Conservation (phyloP, 352 stramenopile genomes). For the Peronosclerospora sorghi region DNA sequence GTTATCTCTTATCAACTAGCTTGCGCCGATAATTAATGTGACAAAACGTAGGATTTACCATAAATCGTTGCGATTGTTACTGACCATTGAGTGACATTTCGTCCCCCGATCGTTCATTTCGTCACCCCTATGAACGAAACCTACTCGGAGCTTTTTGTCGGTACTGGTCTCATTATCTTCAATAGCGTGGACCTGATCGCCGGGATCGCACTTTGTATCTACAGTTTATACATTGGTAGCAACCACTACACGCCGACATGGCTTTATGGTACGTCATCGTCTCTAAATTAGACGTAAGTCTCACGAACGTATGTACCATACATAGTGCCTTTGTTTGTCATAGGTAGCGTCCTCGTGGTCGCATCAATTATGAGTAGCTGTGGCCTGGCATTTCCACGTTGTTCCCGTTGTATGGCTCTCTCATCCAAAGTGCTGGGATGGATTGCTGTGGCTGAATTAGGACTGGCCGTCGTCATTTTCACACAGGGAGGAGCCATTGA, state of each 20-base stretch:
- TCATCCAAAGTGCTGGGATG: constrained; percentile 50
- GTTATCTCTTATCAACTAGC: not conserved
- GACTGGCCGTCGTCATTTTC: constrained; percentile 65
- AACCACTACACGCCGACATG: constrained; percentile 57
- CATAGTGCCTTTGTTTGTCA: constrained; percentile 37
- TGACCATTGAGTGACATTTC: no score
- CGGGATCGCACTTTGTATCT: constrained; percentile 43
- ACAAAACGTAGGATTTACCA: no score
- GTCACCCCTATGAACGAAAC: constrained; percentile 12
- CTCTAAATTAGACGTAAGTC: no score
- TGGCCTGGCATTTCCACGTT: constrained; percentile 35
- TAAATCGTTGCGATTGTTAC: no score
- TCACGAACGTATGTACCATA: not conserved
- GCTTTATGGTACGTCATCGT: constrained; percentile 38
- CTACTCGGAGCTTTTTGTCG: constrained; percentile 36
- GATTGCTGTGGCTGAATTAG: constrained; percentile 55
- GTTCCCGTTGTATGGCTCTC: constrained; percentile 32
- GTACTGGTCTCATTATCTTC: constrained; percentile 59
- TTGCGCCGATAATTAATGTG: no score
- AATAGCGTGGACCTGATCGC: constrained; percentile 66
- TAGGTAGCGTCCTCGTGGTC: constrained; percentile 41
- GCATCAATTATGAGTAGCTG: constrained; percentile 58
- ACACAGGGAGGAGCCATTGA: constrained; percentile 55
- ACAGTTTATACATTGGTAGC: constrained; percentile 53
- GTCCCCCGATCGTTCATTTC: no score